Percentiles rank a stretch among this genome's conserved stretches.
These are phyloP conservation scores for Cladosporium colombiae DNA, from an alignment of 2,329 filamentous ascomycete species.

Conservation along the genomic window DNA sequence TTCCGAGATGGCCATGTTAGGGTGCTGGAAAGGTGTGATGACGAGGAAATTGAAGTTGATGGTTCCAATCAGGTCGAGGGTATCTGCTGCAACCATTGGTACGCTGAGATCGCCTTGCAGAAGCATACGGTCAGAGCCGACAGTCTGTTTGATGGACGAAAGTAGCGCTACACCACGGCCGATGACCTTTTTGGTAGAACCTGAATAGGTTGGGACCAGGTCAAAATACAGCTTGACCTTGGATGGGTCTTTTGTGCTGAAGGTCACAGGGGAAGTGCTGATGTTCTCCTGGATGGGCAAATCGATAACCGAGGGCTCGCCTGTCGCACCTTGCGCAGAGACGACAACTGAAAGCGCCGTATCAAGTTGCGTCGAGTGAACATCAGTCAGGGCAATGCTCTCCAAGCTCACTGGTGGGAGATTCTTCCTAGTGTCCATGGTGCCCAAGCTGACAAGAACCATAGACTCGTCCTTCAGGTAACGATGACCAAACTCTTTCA, in stretches of 20 bases:
- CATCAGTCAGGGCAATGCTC: slow-evolving; percentile 80
- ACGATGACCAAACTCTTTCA: slow-evolving; percentile 94
- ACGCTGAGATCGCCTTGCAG: slow-evolving; percentile 90
- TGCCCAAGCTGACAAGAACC: slow-evolving; percentile 87
- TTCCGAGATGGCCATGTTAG: slow-evolving; percentile 88
- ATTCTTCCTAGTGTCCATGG: slow-evolving; percentile 88
- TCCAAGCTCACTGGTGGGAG: slow-evolving; percentile 82
- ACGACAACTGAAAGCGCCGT: slow-evolving; percentile 91
- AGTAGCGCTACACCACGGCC: slow-evolving; percentile 86
- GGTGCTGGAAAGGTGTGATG: slow-evolving; percentile 90
- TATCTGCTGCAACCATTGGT: slow-evolving; percentile 80
- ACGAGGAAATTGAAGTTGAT: slow-evolving; percentile 97
- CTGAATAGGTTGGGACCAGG: slow-evolving; percentile 92
- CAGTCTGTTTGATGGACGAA: slow-evolving; percentile 77
- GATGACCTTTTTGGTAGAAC: slow-evolving; percentile 75
- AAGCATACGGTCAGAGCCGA: slow-evolving; percentile 85
- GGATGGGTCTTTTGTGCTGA: slow-evolving; percentile 73
- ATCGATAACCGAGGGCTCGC: slow-evolving; percentile 87
- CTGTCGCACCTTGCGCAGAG: slow-evolving; percentile 78
- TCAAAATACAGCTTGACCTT: slow-evolving; percentile 93
- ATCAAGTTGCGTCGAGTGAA: slow-evolving; percentile 89
- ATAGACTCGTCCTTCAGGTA: slow-evolving; percentile 89
- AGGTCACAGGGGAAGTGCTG: slow-evolving; percentile 88
- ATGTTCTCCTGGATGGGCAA: slow-evolving; percentile 92
- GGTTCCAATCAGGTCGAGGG: slow-evolving; percentile 85